Evolutionary conservation across 768 basidiomycete genomes (phyloP), one percentile per base, ranked within the genome.

Genomic region (Lepiota brunneoincarnata): DNA sequence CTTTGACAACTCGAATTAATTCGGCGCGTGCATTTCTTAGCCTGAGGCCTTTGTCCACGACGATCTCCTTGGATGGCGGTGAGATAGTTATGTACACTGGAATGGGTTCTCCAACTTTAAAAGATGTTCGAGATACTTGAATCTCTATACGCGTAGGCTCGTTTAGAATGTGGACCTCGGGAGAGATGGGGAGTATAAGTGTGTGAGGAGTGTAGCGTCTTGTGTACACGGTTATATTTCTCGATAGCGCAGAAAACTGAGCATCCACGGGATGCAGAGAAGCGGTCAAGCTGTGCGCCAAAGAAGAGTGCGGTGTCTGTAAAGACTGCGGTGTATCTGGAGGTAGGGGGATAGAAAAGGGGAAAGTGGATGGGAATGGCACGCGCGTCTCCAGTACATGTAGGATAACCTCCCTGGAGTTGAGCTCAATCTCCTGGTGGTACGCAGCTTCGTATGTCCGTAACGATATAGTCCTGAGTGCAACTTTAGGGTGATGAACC

Each of bases 311-410:
- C 14, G 84, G 75, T 3, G 91, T 89, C 61, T 86, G 83, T 26
- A 93, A 75, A 37, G 89, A 90, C 66, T 93, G 89, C 0, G 93
- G 93, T 5, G 89, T 84, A 68, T 95, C 93, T 38, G 80, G 70
- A 55, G 77, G 81, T 49, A 95, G 76, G 10, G 89, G 89, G 56
- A 95, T 84, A 35, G 89, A 81, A 69, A 94, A 95, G n/a, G 87
- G 83, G 56, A 87, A 80, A 18, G 80, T 79, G 2, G 83, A 76
- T 4, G 87, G 86, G 54, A 85, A 72, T 20, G 72, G 61, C 43
- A 63, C 39, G 45, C 38, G 28, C 58, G 44, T 75, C 63, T 72
- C 67, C 40, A 74, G 70, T 6, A 79, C 75, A 58, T 77, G 83
- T 39, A 91, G 70, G 55, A 81, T 77, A 42, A 82, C 63, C 55